Evolutionary conservation across 305 asterid genomes (phyloP).

Genomic region (Fraxinus velutina): DNA sequence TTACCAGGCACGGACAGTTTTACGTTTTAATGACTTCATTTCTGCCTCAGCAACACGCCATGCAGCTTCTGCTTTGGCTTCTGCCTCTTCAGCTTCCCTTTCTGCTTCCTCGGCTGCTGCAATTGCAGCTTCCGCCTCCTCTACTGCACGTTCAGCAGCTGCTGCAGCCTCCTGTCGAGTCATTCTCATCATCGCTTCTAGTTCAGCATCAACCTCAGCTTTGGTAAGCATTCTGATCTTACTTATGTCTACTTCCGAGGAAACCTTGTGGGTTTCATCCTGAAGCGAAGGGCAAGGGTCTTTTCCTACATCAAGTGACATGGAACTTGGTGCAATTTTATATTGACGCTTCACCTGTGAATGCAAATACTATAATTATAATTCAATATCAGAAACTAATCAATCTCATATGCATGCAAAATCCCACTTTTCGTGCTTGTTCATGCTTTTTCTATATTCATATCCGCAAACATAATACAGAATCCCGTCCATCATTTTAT

Average conservation of each 20-base stretch:
- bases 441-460: neutral
- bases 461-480: neutral
- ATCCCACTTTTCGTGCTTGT: neutral
- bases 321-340: conserved; percentile 63
- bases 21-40: conserved; percentile 45
- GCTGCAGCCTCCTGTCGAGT: conserved; percentile 68
- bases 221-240: conserved; percentile 18
- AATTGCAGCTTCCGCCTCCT: conserved; percentile 26
- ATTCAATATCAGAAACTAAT: neutral
- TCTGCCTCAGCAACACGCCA: conserved; percentile 75
- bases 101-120: conserved; percentile 86
- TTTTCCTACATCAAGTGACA: conserved; percentile 30
- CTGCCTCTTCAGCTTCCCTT: conserved; percentile 86
- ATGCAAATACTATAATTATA: conserved; percentile 17
- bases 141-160: conserved; percentile 80
- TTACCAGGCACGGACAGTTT: conserved; percentile 66
- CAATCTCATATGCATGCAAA: neutral
- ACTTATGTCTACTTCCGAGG: neutral
- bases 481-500: neutral
- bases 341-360: conserved; percentile 74
- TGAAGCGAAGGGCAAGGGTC: conserved; percentile 31
- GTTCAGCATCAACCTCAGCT: conserved; percentile 63
- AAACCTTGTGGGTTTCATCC: conserved; percentile 18
- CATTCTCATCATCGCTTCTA: conserved; percentile 77
- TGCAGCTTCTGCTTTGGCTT: conserved; percentile 88